These are phyloP conservation scores for Fusarium sp. DNA, from an alignment of 2,329 filamentous ascomycete genomes.

Conservation along the genomic window DNA sequence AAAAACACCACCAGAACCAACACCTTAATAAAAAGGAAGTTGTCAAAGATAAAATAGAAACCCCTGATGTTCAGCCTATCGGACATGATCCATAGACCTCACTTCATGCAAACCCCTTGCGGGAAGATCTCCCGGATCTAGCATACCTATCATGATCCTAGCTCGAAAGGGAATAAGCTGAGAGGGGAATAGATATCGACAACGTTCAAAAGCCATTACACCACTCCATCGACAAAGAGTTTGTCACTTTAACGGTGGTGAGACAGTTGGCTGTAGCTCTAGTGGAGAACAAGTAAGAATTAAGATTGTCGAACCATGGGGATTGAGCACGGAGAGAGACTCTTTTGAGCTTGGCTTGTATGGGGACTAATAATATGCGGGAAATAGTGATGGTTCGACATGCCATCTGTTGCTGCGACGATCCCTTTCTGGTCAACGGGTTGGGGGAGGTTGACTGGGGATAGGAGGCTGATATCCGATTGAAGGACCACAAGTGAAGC, in stretches of 20 bases:
- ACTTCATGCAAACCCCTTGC: conserved; percentile 28
- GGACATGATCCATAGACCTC: neutral
- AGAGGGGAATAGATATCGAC: neutral
- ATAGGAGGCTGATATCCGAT: conserved; percentile 6
- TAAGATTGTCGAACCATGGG: conserved; percentile 42
- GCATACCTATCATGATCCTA: conserved; percentile 25
- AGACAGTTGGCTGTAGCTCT: conserved; percentile 9
- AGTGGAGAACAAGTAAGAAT: conserved; percentile 15
- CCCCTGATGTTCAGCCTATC: conserved; percentile 6
- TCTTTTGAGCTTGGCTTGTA: neutral
- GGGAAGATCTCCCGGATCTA: conserved; percentile 38
- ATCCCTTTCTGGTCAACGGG: neutral
- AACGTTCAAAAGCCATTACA: conserved; percentile 24
- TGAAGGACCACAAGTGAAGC: neutral
- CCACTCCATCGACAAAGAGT: conserved; percentile 32
- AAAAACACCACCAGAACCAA: no score
- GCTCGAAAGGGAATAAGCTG: conserved; percentile 1
- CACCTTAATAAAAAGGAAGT: neutral
- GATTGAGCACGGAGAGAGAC: conserved; percentile 25
- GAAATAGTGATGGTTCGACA: neutral
- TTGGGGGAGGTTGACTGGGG: neutral
- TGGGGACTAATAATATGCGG: conserved; percentile 2
- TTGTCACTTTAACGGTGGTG: conserved; percentile 18
- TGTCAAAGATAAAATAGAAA: neutral
- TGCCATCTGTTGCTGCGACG: conserved; percentile 9